Evolutionary conservation across 1,139 yeast species (phyloP).

Genomic region (Yamadazyma taylorii): DNA sequence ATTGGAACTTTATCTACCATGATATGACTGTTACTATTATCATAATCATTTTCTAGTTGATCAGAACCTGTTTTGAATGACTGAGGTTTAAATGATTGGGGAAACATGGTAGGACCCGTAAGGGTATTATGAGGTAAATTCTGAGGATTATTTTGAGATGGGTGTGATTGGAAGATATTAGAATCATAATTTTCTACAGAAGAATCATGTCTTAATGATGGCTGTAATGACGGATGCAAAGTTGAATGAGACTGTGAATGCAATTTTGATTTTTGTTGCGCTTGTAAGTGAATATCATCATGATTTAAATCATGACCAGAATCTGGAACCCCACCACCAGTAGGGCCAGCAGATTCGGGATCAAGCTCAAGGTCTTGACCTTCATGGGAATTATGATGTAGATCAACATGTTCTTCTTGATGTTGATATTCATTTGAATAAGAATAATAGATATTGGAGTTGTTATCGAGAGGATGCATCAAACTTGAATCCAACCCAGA

Average conservation of each 20-base stretch:
- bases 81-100: background rate
- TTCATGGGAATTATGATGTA: slow-evolving; percentile 1
- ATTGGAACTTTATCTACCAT: background rate
- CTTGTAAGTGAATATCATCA: background rate
- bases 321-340: background rate
- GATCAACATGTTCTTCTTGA: background rate
- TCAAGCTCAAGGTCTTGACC: slow-evolving; percentile 1
- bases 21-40: background rate
- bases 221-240: background rate
- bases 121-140: background rate
- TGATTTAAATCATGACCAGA: background rate
- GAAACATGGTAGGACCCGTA: background rate
- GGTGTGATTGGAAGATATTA: no score
- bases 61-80: background rate
- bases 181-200: no score
- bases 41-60: background rate
- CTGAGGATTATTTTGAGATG: background rate
- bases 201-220: no score
- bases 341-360: background rate
- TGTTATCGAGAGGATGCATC: background rate
- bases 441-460: slow-evolving; percentile 1
- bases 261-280: background rate
- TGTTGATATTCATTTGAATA: slow-evolving; percentile 1
- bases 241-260: background rate
- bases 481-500: slow-evolving; percentile 1